Conservation (phyloP, 257 asterid genomes). For the Lithospermum erythrorhizon region DNA sequence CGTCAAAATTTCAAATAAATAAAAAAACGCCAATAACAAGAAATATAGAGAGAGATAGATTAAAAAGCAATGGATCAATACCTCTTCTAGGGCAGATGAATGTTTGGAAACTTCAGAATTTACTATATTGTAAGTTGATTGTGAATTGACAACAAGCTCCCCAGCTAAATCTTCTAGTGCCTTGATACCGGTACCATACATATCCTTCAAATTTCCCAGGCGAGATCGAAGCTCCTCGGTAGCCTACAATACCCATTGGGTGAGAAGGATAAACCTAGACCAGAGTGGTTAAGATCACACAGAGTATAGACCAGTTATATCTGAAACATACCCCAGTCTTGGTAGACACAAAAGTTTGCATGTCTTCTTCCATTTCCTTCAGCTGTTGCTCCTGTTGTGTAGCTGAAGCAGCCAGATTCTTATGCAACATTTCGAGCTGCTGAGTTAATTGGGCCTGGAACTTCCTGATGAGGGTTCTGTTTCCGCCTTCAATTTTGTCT, state of each 20-base stretch:
- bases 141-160: slow-evolving; percentile 32
- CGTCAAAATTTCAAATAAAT: slow-evolving; percentile 1
- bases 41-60: neutral
- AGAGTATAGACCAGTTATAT: too few relatives aligned
- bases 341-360: slow-evolving; percentile 23
- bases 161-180: slow-evolving; percentile 26
- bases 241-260: slow-evolving; percentile 16
- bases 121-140: slow-evolving; percentile 23
- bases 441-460: slow-evolving; percentile 79
- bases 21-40: neutral
- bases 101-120: slow-evolving; percentile 31
- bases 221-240: slow-evolving; percentile 28
- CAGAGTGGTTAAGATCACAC: neutral
- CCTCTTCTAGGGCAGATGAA: slow-evolving; percentile 31
- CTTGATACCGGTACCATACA: slow-evolving; percentile 19
- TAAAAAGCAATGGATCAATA: slow-evolving; percentile 10
- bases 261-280: slow-evolving; percentile 1
- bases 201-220: slow-evolving; percentile 24
- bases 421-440: slow-evolving; percentile 76
- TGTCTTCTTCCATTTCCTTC: slow-evolving; percentile 87
- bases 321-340: slow-evolving; percentile 29
- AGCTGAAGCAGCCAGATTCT: slow-evolving; percentile 77
- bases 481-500: slow-evolving; percentile 86
- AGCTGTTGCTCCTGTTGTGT: slow-evolving; percentile 75
- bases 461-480: slow-evolving; percentile 62